Evolutionary conservation across 2,329 filamentous ascomycete genomes (phyloP), one percentile per base, ranked within the genome.

Genomic region (Trichoderma guizhouense): DNA sequence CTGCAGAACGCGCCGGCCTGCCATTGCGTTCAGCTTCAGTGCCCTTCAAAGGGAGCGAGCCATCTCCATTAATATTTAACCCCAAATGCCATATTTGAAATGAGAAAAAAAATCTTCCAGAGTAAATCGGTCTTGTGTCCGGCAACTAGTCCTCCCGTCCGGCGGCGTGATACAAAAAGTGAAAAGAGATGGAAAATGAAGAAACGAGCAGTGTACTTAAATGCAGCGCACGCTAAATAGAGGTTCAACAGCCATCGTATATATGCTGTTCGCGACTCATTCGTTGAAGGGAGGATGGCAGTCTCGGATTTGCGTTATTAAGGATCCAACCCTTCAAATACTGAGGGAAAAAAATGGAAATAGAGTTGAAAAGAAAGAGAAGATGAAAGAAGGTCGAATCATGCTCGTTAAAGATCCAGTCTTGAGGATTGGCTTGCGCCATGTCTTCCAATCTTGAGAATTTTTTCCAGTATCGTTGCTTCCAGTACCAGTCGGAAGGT

Each of bases 81-180:
- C 39, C 14, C 64, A 5, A 34, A 32, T 14, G 18, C 51, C 51
- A 30, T 28, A 18, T 51, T 51, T 30, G 18, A 30, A 30, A 53
- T 1, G 15, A 18, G 53, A 11, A 28, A 26, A 21, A n/a, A 57
- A 30, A 6, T 30, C 39, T 53, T 24, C 51, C 57, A 63, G 30
- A 51, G 61, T 62, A 63, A 51, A 70, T 15, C 11, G n/a, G 39
- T 39, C 15, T 63, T 57, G 32, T 71, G 60, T 18, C 24, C 24
- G 60, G 68, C 57, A 69, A 39, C 65, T 77, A 74, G 76, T 74
- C 74, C 71, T 77, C 77, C 62, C 62, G 76, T 73, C 77, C 75
- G 69, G 78, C 78, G 77, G 77, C 73, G 43, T 53, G 11, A 63
- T 30, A 32, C 39, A 57, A 18, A 18, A 57, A 14, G 24, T 3